Percentiles rank a stretch among this genome's conserved stretches.
These are phyloP conservation scores for Stachybotrys chartarum DNA, from an alignment of 2,329 filamentous ascomycete species.

Conservation along the genomic window DNA sequence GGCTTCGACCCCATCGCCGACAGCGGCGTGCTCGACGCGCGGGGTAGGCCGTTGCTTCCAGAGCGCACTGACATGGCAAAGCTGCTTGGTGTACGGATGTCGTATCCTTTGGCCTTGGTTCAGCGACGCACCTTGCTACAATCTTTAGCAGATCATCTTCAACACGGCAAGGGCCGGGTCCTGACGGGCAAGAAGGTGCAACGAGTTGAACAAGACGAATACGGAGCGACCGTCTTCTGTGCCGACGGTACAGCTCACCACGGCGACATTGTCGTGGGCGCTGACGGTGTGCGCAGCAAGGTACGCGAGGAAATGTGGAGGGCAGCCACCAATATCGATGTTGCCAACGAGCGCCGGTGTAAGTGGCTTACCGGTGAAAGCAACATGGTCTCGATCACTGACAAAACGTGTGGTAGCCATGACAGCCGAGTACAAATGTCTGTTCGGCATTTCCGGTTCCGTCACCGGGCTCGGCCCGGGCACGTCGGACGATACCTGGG, in stretches of 20 bases:
- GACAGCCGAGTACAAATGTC: background rate
- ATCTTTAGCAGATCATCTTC: slow-evolving; percentile 13
- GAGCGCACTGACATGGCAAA: no score
- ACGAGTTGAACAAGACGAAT: slow-evolving; percentile 3
- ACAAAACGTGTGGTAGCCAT: background rate
- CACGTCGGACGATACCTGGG: background rate
- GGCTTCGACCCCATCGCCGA: no score
- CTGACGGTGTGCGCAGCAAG: slow-evolving; percentile 30
- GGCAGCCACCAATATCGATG: slow-evolving; percentile 5
- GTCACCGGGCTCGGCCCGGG: background rate
- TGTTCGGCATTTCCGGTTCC: background rate
- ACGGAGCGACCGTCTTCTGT: slow-evolving; percentile 18
- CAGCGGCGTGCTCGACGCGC: no score
- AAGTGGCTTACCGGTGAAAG: slow-evolving; percentile 11
- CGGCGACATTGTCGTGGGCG: slow-evolving; percentile 26
- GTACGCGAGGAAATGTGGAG: slow-evolving; percentile 19
- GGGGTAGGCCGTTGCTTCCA: no score
- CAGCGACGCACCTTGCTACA: background rate
- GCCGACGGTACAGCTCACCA: slow-evolving; percentile 18
- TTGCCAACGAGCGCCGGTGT: slow-evolving; percentile 3
- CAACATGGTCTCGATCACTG: slow-evolving; percentile 3
- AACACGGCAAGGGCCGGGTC: slow-evolving; percentile 11
- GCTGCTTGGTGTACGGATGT: no score
- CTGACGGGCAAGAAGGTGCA: slow-evolving; percentile 9
- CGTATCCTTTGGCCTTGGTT: no score